Conservation (phyloP, 2,329 filamentous ascomycete species). For the Pseudomassariella vexata region DNA sequence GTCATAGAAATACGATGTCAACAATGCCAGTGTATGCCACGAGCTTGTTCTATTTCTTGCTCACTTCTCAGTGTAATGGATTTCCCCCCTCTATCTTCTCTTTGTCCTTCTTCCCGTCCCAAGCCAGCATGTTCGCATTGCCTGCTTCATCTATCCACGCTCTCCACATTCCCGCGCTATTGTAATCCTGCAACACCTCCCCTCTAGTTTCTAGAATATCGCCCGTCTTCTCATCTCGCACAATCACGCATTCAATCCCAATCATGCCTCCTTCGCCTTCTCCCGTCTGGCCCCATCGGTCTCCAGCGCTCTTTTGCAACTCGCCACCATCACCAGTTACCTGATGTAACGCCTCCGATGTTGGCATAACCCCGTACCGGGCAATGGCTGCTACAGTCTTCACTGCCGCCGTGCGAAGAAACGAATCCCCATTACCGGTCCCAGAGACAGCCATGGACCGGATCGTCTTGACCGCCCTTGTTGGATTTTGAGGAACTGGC, state of each 20-base stretch:
- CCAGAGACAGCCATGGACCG: constrained; percentile 61
- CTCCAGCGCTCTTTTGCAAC: constrained; percentile 66
- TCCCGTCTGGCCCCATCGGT: constrained; percentile 65
- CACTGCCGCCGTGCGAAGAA: constrained; percentile 65
- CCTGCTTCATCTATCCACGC: constrained; percentile 66
- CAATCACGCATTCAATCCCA: constrained; percentile 60
- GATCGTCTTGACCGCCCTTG: constrained; percentile 20
- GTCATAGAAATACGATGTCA: constrained; percentile 8
- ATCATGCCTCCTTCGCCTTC: constrained; percentile 86
- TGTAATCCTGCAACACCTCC: constrained; percentile 69
- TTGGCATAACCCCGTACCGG: constrained; percentile 49
- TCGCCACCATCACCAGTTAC: constrained; percentile 69
- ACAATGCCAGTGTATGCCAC: not conserved
- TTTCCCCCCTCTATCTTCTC: not conserved
- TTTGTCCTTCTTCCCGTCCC: constrained; percentile 33
- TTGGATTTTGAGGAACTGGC: constrained; percentile 19
- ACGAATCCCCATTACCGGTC: constrained; percentile 86
- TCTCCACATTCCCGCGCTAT: constrained; percentile 83
- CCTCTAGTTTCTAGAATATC: constrained; percentile 33
- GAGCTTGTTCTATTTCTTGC: no score
- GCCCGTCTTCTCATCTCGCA: constrained; percentile 35
- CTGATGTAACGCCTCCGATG: constrained; percentile 53
- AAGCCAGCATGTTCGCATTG: constrained; percentile 51
- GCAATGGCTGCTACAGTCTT: constrained; percentile 70
- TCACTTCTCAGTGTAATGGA: no score